Evolutionary conservation across 768 basidiomycete species (phyloP).

Genomic region (Phylloporus sp.): DNA sequence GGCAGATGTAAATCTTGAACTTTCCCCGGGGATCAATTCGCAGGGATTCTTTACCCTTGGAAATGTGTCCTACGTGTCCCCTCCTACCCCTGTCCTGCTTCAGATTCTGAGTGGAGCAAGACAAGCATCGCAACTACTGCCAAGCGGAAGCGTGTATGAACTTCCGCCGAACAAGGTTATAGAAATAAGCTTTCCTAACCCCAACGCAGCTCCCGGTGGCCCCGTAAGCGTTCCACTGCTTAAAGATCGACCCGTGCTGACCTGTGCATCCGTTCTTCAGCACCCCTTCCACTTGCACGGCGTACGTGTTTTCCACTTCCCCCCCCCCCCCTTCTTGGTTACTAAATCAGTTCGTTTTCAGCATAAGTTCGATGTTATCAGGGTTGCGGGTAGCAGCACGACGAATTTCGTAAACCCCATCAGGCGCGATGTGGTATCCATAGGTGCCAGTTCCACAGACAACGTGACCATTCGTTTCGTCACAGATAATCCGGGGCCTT

Average conservation of each 20-base stretch:
- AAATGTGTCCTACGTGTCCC: constrained; percentile 17
- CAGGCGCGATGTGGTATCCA: constrained; percentile 29
- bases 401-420: constrained; percentile 35
- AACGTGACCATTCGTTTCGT: constrained; percentile 53
- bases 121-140: constrained; percentile 42
- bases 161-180: constrained; percentile 42
- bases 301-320: constrained; percentile 17
- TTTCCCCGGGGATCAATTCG: neutral
- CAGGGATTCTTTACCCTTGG: neutral
- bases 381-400: constrained; percentile 21
- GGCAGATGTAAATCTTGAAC: constrained; percentile 1
- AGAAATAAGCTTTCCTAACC: constrained; percentile 42
- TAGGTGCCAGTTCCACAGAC: constrained; percentile 28
- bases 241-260: neutral
- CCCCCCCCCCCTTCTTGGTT: too few species aligned
- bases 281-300: constrained; percentile 39
- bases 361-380: constrained; percentile 35
- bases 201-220: constrained; percentile 20
- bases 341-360: constrained; percentile 2
- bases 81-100: constrained; percentile 35
- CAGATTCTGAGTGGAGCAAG: constrained; percentile 40
- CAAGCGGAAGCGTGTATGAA: constrained; percentile 40
- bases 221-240: constrained; percentile 20
- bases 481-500: constrained; percentile 63
- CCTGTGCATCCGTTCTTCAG: constrained; percentile 1